Base-by-base conservation (phyloP, 257 asterid genomes). In the Petunia axillaris region DNA sequence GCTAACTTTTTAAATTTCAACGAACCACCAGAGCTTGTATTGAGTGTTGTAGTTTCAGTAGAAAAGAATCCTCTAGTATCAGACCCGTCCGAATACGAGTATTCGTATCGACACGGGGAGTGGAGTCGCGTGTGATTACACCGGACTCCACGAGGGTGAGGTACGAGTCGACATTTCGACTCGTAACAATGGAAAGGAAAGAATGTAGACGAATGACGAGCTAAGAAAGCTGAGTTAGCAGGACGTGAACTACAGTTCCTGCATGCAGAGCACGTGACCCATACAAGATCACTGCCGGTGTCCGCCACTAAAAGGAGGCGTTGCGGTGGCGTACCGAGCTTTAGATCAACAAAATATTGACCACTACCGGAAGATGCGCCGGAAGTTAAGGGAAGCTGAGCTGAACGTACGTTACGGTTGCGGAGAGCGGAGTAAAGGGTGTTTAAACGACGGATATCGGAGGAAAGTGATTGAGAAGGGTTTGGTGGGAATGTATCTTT, bases 181-280 rank as follows among this genome's bases (percentile, higher is more conserved):
- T 86, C 86, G 77, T n/a, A 91, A 85, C 98, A 94, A 74, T 92
- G 97, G 84, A 85, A 83, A 13, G 95, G 95, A 0, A 88, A 82
- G 53, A 92, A 94, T 4, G 98, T 83, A 75, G 91, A 64, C 6
- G 98, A 94, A 44, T 55, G 92, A 64, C 97, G 97, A 40, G 97
- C 92, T 75, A 83, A 77, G 86, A 92, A 89, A 38, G 91, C 68
- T 35, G 96, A 86, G 85, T 83, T 83, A 3, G 87, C 82, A 39
- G 83, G 76, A 71, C 93, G 88, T 53, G 74, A 36, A 37, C 88
- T 83, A 86, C 95, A 86, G 82, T 85, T 80, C 6, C 87, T 77
- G 89, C 97, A 92, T 41, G 97, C 91, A 59, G 98, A 92, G 91
- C 98, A 94, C 2, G 87, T 67, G 41, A 91, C 97, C 98, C 98